Conservation (phyloP, 352 stramenopile genomes). For the Globisporangium perplexum region DNA sequence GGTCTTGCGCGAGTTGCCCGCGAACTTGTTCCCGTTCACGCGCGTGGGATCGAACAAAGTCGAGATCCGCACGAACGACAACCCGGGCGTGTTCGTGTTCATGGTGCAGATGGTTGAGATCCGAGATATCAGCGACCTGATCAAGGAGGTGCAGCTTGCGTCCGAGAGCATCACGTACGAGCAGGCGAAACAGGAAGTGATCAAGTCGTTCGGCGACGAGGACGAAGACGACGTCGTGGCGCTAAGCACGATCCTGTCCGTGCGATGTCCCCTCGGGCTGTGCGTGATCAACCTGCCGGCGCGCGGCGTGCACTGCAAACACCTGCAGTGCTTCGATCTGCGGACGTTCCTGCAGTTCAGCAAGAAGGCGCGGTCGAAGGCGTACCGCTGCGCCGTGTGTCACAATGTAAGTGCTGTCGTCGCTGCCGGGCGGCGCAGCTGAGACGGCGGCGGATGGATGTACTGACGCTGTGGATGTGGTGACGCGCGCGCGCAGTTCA, state of each 20-base stretch:
- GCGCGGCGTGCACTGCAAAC: conserved; percentile 87
- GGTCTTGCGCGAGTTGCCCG: conserved; percentile 67
- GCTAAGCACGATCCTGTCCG: conserved; percentile 83
- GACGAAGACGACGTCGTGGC: conserved; percentile 83
- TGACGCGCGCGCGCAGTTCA: conserved; percentile 48
- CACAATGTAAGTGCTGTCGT: conserved; percentile 60
- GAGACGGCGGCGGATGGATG: background rate
- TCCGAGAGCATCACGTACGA: conserved; percentile 71
- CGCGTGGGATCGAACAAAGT: conserved; percentile 67
- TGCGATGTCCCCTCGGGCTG: conserved; percentile 83
- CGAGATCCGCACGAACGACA: conserved; percentile 67
- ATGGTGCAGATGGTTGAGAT: conserved; percentile 74
- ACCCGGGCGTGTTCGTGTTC: conserved; percentile 53
- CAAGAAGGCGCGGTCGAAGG: conserved; percentile 77
- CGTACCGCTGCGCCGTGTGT: conserved; percentile 90
- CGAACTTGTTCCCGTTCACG: conserved; percentile 67
- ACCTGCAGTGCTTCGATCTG: conserved; percentile 96
- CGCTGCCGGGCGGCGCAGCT: background rate
- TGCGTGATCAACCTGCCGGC: conserved; percentile 88
- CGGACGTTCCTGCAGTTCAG: conserved; percentile 90
- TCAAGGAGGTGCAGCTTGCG: conserved; percentile 51
- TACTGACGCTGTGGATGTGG: background rate
- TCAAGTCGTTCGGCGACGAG: conserved; percentile 74
- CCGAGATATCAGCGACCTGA: conserved; percentile 50
- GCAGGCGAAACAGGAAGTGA: conserved; percentile 62